Evolutionary conservation across 495 filamentous ascomycete genomes (phyloP).

Genomic region (Penicillium waksmanii): DNA sequence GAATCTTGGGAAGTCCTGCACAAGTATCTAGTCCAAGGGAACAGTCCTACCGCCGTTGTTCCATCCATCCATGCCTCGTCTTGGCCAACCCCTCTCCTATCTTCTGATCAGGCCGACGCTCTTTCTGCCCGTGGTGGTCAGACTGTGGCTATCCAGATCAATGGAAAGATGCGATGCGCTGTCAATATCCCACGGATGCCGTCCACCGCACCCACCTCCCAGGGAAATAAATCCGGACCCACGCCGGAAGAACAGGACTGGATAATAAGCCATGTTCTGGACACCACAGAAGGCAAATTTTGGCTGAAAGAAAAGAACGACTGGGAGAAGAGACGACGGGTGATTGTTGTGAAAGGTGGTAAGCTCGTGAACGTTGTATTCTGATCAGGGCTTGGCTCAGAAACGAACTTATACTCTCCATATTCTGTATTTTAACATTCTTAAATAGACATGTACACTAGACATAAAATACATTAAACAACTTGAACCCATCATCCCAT

Average conservation of each 20-base stretch:
- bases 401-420: too few relatives aligned
- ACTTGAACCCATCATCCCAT: not conserved
- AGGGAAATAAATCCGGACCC: constrained; percentile 16
- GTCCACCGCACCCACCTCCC: constrained; percentile 24
- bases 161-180: constrained; percentile 71
- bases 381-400: constrained; percentile 14
- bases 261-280: constrained; percentile 57
- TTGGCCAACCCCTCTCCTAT: constrained; percentile 56
- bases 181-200: constrained; percentile 56
- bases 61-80: constrained; percentile 51
- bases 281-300: constrained; percentile 47
- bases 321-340: constrained; percentile 47
- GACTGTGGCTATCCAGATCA: constrained; percentile 70
- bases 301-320: constrained; percentile 54
- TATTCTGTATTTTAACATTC: not conserved
- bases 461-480: not conserved
- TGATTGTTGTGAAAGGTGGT: constrained; percentile 53
- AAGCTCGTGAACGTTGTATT: constrained; percentile 56
- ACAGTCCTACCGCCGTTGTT: constrained; percentile 8
- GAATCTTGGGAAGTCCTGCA: constrained; percentile 75
- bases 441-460: not conserved
- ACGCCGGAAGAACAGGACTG: constrained; percentile 51
- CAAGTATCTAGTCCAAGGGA: constrained; percentile 24
- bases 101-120: constrained; percentile 50
- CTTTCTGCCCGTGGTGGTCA: constrained; percentile 45